phyloP scores from a whole-genome alignment of 2,329 filamentous ascomycete genomes.

The Neonectria coccinea region DNA sequence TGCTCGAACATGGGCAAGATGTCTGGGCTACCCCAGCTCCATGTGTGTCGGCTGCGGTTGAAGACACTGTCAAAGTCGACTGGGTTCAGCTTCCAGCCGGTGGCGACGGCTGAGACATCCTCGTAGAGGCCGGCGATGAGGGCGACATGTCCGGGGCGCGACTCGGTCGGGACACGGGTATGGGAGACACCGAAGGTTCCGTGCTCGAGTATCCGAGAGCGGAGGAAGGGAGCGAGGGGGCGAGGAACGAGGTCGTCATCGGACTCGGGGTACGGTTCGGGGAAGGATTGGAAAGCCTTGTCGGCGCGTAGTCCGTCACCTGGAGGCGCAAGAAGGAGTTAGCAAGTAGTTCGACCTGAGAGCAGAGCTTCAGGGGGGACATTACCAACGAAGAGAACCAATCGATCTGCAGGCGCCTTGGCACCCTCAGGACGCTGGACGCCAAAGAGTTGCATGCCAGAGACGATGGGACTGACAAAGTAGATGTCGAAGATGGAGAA shows the following conservation, averaged over 20 bases:
- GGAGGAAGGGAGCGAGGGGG: slow-evolving; percentile 89
- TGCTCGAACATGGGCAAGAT: slow-evolving; percentile 97
- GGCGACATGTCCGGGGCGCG: slow-evolving; percentile 94
- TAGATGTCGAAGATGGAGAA: slow-evolving; percentile 99
- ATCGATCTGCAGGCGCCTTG: slow-evolving; percentile 85
- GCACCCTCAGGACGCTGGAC: slow-evolving; percentile 70
- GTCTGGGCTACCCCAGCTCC: slow-evolving; percentile 99
- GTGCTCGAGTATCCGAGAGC: slow-evolving; percentile 86
- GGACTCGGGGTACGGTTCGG: slow-evolving; percentile 81
- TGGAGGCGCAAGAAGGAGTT: slow-evolving; percentile 45
- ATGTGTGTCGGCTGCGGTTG: slow-evolving; percentile 95
- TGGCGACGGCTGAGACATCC: slow-evolving; percentile 96
- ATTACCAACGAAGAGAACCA: slow-evolving; percentile 92
- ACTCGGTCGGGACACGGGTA: slow-evolving; percentile 96
- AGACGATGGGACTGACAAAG: slow-evolving; percentile 96
- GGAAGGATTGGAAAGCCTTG: slow-evolving; percentile 95
- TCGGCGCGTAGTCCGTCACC: slow-evolving; percentile 95
- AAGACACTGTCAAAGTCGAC: slow-evolving; percentile 99
- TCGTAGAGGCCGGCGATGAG: slow-evolving; percentile 97
- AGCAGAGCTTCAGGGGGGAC: slow-evolving; percentile 4
- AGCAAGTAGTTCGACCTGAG: slow-evolving; percentile 17
- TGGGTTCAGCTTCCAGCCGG: slow-evolving; percentile 98
- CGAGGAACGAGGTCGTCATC: slow-evolving; percentile 76
- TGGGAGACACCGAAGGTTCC: slow-evolving; percentile 98
- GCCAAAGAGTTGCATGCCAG: slow-evolving; percentile 87